phyloP scores from a whole-genome alignment of 306 rosid species.

The Ammopiptanthus mongolicus region DNA sequence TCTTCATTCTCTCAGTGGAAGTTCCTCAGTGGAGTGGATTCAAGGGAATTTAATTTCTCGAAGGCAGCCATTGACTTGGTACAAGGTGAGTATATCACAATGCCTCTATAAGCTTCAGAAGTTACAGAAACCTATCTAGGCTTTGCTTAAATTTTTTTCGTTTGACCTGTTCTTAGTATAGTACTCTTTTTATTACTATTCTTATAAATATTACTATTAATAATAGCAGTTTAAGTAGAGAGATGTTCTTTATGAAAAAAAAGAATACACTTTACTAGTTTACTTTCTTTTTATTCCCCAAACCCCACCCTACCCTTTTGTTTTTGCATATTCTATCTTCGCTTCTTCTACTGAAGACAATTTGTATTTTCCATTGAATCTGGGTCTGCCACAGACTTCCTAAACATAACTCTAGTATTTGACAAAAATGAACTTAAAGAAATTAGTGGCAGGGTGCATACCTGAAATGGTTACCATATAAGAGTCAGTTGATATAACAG shows the following conservation, averaged over 20 bases:
- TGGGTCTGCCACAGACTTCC: background rate
- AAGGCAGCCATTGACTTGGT: conserved; percentile 90
- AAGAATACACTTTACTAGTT: too few relatives aligned
- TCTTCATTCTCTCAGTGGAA: conserved; percentile 92
- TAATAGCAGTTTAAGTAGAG: background rate
- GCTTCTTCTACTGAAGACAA: background rate
- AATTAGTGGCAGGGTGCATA: background rate
- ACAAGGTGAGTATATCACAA: conserved; percentile 55
- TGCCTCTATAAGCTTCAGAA: background rate
- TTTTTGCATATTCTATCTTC: background rate
- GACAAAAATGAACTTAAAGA: background rate
- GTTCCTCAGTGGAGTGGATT: conserved; percentile 87
- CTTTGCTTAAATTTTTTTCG: background rate
- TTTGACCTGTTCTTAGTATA: background rate
- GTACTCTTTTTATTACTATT: background rate
- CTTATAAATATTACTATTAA: background rate
- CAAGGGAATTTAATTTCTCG: conserved; percentile 54
- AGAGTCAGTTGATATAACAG: background rate
- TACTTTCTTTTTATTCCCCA: background rate
- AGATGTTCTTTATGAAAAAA: background rate
- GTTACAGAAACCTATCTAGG: background rate
- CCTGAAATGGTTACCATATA: background rate
- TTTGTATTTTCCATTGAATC: background rate
- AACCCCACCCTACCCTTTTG: background rate
- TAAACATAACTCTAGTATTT: background rate